Percentiles rank a stretch among this genome's conserved stretches.
phyloP scores from a whole-genome alignment of 306 rosid genomes.

The Prunus mume region DNA sequence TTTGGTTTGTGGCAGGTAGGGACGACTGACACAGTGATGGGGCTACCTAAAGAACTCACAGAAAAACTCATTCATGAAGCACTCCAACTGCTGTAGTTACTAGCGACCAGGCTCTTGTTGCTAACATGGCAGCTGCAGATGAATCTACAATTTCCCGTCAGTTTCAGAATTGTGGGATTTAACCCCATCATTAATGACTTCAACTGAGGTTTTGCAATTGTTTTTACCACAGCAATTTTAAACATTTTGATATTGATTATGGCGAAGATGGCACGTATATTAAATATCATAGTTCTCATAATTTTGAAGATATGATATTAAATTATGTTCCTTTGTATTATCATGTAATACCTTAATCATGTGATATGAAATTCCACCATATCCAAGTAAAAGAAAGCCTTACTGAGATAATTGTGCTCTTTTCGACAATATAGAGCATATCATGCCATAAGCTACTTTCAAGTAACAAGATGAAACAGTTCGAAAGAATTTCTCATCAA shows the following conservation, averaged over 20 bases:
- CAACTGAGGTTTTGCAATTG: neutral
- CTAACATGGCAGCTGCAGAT: neutral
- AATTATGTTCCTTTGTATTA: too few relatives aligned
- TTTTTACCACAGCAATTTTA: neutral
- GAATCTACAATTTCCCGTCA: neutral
- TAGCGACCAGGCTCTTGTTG: neutral
- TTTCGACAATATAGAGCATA: neutral
- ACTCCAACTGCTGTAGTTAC: constrained; percentile 33
- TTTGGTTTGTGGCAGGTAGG: constrained; percentile 57
- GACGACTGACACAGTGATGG: constrained; percentile 83
- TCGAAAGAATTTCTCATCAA: neutral
- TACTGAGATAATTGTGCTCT: neutral
- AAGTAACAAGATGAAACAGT: neutral
- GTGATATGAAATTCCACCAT: too few relatives aligned
- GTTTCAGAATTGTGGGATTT: neutral
- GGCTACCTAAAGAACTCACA: constrained; percentile 81
- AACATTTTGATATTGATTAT: neutral
- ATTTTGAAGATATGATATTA: too few relatives aligned
- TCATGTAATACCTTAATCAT: too few relatives aligned
- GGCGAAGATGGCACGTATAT: neutral
- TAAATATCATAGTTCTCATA: neutral
- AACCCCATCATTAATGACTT: neutral
- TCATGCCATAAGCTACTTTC: neutral
- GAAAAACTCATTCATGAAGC: constrained; percentile 71
- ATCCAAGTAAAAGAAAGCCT: neutral